Percentiles rank a stretch among this genome's conserved stretches.
phyloP scores from a whole-genome alignment of 805 yeast species.

The Hanseniaspora occidentalis region DNA sequence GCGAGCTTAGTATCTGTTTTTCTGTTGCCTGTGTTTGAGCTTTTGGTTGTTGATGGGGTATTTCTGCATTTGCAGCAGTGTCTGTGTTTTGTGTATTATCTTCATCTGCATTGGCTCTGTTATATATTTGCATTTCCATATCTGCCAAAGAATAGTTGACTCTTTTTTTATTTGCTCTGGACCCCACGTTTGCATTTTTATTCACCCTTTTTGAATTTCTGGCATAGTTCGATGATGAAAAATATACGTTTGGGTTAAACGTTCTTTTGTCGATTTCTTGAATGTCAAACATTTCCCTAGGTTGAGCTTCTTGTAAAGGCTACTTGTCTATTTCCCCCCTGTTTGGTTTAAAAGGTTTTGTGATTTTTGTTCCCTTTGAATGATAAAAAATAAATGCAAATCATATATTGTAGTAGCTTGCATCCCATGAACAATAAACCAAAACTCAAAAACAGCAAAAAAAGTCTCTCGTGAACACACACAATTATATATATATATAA shows the following conservation, averaged over 20 bases:
- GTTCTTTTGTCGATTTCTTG: constrained; percentile 21
- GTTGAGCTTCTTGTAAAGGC: neutral
- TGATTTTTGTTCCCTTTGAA: neutral
- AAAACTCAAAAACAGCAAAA: no score
- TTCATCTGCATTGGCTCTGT: constrained; percentile 8
- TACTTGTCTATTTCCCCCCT: neutral
- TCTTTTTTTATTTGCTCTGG: constrained; percentile 16
- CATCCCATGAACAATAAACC: no score
- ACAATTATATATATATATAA: no score
- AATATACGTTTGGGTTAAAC: constrained; percentile 23
- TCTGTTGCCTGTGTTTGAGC: constrained; percentile 9
- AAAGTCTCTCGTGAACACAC: no score
- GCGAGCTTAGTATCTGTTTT: constrained; percentile 20
- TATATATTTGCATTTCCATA: constrained; percentile 20
- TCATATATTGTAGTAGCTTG: no score
- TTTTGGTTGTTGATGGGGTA: no score
- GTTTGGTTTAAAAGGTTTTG: neutral
- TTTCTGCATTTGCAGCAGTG: constrained; percentile 4
- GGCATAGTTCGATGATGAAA: constrained; percentile 15
- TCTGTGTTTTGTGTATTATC: constrained; percentile 6
- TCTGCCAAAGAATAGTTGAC: constrained; percentile 25
- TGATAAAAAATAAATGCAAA: no score
- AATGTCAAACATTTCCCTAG: constrained; percentile 14
- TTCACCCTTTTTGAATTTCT: constrained; percentile 11
- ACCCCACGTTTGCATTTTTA: constrained; percentile 8